Evolutionary conservation across 2,329 filamentous ascomycete genomes (phyloP), one percentile per base, ranked within the genome.

Genomic region (Colletotrichum shisoi): DNA sequence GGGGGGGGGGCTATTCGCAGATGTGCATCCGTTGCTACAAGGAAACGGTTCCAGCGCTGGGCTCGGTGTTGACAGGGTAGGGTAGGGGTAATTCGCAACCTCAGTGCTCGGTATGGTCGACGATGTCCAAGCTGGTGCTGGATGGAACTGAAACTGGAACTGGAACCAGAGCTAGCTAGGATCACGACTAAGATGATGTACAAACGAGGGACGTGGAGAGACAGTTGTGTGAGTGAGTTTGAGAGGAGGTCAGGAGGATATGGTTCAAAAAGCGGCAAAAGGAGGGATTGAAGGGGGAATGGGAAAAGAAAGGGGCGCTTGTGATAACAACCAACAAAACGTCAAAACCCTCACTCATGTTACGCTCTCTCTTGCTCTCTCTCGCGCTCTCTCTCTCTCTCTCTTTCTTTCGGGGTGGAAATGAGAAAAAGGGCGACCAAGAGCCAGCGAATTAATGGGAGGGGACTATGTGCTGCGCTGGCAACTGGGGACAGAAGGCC

Each of bases 261-360:
- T 34, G 31, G 31, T 34, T 34, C 31, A 34, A 34, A 34, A 7
- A 34, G 49, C 34, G 37, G 46, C 40, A 49, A 27, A 56, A 49
- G 13, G 39, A 57, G 52, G 52, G 45, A 57, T 57, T 52, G 46
- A 45, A 62, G 34, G 63, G 49, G 37, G 42, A 12, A 63, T 34
- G 46, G 61, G 53, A 68, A 63, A 67, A 67, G 64, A 59, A 58
- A 59, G 64, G 19, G 60, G 48, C 52, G 48, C 45, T 49, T 46
- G 19, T 52, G 52, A 40, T 39, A 44, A 21, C 19, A 17, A 21
- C 6, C 12, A 19, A 12, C 12, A 21, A 13, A 3, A 9, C 8
- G 31, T 9, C 7, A 31, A 8, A 31, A 8, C 6, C 27, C 27
- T 31, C 31, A 34, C 8, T 34, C 31, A 9, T 34, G 31, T 9